Base-by-base conservation (phyloP, 2,329 filamentous ascomycete genomes). In the Pochonia chlamydosporia region DNA sequence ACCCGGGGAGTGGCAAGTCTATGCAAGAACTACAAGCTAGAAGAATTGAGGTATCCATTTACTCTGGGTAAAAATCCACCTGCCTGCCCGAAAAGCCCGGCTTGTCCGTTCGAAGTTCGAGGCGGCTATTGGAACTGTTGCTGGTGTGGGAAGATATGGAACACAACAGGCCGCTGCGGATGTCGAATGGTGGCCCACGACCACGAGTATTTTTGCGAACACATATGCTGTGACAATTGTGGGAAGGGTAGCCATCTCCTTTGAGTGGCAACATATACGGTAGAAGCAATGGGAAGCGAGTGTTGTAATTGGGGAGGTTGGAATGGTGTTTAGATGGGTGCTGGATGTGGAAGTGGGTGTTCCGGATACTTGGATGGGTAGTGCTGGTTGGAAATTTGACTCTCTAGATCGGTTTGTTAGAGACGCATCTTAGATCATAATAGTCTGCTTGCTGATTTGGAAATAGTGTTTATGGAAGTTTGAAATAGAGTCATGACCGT, bases 111-210 rank as follows among this genome's bases (percentile, higher is more conserved):
- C 53, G 73, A 76, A 60, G 61, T 63, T 41, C 69, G 71, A 49
- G 70, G 73, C 48, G 66, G 75, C 26, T 68, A 60, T 52, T 79
- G 75, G 75, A 75, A 75, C 59, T 78, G 75, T 60, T 78, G 75
- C 59, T 78, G 73, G 74, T 78, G 75, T 49, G 75, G 75, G 24
- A 76, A 77, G 55, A 63, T 65, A n/a, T 71, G 71, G 66, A 78
- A 79, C 54, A 65, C 66, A 39, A 61, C 63, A 23, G 75, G 74
- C 4, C 68, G 74, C 23, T 78, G 75, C 60, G 68, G 68, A 52
- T 75, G 73, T 57, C 62, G 75, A 58, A 77, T 78, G 75, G 70
- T 77, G 46, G 67, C 72, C 41, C 71, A 76, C 36, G 71, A 73
- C 16, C 70, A 67, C 47, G 60, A 69, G 52, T 73, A 74, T 48